A percentile compares a stretch with the other conserved stretches of the same genome.
Evolutionary conservation across 2,329 filamentous ascomycete genomes (phyloP).

Genomic region (Pestalotiopsis sp.): DNA sequence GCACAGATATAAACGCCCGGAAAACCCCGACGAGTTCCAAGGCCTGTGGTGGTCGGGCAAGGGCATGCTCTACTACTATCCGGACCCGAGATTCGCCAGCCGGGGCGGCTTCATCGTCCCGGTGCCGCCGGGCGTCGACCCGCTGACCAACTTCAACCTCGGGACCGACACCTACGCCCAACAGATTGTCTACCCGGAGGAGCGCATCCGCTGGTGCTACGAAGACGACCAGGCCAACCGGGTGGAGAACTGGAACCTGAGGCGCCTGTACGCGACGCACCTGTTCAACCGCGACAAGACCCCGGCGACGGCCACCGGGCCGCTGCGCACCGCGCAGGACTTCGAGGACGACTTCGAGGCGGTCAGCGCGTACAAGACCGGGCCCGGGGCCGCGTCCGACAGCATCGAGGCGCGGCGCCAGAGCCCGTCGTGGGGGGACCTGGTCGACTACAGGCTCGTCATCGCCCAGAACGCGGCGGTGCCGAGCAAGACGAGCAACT

Average conservation of each 20-base stretch:
- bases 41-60: slow-evolving; percentile 3
- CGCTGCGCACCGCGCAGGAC: not conserved
- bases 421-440: slow-evolving; percentile 24
- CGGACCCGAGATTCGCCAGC: not conserved
- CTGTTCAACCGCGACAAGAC: slow-evolving; percentile 1
- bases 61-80: slow-evolving; percentile 1
- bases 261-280: not conserved
- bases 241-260: too few relatives aligned
- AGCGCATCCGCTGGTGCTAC: slow-evolving; percentile 31
- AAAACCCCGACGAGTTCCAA: not conserved
- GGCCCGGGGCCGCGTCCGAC: not conserved
- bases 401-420: slow-evolving; percentile 14
- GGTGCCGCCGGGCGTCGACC: not conserved
- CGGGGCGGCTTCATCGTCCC: not conserved
- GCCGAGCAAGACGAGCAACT: slow-evolving; percentile 26
- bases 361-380: not conserved
- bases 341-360: not conserved
- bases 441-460: slow-evolving; percentile 24
- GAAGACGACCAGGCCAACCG: not conserved
- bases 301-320: not conserved
- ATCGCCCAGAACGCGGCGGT: slow-evolving; percentile 18
- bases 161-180: slow-evolving; percentile 16
- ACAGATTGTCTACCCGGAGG: slow-evolving; percentile 28
- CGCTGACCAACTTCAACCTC: not conserved
- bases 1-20: slow-evolving; percentile 2